Evolutionary conservation across 2,329 filamentous ascomycete genomes (phyloP).

Genomic region (Phaeophleospora eucalypticola): DNA sequence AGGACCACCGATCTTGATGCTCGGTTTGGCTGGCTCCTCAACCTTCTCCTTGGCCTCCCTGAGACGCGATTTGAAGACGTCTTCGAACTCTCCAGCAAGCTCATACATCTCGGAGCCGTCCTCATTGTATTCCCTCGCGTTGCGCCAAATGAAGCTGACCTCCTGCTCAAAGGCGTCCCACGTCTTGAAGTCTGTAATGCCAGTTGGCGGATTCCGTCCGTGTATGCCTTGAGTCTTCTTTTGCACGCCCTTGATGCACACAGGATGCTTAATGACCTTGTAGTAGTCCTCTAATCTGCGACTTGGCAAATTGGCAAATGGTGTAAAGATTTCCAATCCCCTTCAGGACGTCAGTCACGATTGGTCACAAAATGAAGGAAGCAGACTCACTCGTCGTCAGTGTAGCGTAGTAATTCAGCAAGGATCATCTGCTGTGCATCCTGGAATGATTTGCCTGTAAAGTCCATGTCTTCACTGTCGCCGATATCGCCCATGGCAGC

Average conservation of each 20-base stretch:
- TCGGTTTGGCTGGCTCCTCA: constrained; percentile 66
- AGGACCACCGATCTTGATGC: constrained; percentile 65
- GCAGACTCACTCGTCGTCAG: constrained; percentile 58
- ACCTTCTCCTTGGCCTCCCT: constrained; percentile 69
- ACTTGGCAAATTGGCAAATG: constrained; percentile 74
- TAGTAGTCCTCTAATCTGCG: constrained; percentile 81
- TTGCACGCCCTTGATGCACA: constrained; percentile 72
- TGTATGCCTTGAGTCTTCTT: constrained; percentile 72
- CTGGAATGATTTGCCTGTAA: constrained; percentile 72
- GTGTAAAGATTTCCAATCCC: constrained; percentile 66
- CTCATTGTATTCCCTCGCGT: constrained; percentile 86
- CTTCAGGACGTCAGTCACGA: constrained; percentile 27
- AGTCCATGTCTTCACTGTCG: constrained; percentile 41
- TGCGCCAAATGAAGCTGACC: constrained; percentile 77
- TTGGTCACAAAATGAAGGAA: background rate
- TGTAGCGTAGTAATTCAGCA: constrained; percentile 64
- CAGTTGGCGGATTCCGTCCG: constrained; percentile 59
- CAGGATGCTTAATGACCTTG: constrained; percentile 72
- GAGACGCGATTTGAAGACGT: constrained; percentile 64
- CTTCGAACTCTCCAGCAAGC: constrained; percentile 75
- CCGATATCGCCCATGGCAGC: constrained; percentile 15
- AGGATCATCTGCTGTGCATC: constrained; percentile 83
- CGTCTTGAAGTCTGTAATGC: constrained; percentile 66
- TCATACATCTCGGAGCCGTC: constrained; percentile 81
- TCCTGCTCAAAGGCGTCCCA: constrained; percentile 81